These are phyloP conservation scores for Ambrosia artemisiifolia DNA, from an alignment of 129 eudicot species.

Conservation along the genomic window DNA sequence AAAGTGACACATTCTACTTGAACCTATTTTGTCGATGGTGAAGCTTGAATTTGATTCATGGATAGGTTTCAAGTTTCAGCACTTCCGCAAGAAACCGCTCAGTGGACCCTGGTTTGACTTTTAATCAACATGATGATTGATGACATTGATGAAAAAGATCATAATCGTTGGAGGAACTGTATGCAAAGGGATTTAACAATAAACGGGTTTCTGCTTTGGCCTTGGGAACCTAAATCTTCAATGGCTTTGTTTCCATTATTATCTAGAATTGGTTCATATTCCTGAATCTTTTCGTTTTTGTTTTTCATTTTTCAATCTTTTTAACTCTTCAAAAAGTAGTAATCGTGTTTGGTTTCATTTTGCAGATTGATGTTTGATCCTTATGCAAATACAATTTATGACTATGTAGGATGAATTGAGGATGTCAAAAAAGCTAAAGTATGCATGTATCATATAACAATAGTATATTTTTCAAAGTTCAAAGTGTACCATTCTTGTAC, in stretches of 20 bases:
- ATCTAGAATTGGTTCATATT: constrained; percentile 25
- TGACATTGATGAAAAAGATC: constrained; percentile 62
- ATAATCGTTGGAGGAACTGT: constrained; percentile 74
- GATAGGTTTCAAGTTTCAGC: constrained; percentile 79
- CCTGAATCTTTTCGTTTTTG: constrained; percentile 13
- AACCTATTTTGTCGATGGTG: neutral
- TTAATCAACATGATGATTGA: constrained; percentile 44
- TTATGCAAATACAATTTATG: constrained; percentile 60
- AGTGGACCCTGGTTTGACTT: constrained; percentile 21
- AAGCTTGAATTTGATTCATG: constrained; percentile 17
- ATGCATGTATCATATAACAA: constrained; percentile 37
- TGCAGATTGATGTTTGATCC: constrained; percentile 89
- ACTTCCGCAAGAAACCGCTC: constrained; percentile 45
- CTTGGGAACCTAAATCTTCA: constrained; percentile 33
- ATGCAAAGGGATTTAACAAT: constrained; percentile 82
- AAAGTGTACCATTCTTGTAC: neutral
- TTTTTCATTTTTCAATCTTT: neutral
- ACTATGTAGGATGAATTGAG: constrained; percentile 68
- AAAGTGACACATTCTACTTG: neutral
- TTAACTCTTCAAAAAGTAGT: neutral
- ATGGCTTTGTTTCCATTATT: constrained; percentile 23
- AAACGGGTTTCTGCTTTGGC: constrained; percentile 60
- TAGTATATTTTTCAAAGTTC: neutral
- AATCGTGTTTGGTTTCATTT: neutral
- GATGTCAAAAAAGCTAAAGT: constrained; percentile 80